Conservation (phyloP, 495 filamentous ascomycete species). For the Penicillium samsonianum region DNA sequence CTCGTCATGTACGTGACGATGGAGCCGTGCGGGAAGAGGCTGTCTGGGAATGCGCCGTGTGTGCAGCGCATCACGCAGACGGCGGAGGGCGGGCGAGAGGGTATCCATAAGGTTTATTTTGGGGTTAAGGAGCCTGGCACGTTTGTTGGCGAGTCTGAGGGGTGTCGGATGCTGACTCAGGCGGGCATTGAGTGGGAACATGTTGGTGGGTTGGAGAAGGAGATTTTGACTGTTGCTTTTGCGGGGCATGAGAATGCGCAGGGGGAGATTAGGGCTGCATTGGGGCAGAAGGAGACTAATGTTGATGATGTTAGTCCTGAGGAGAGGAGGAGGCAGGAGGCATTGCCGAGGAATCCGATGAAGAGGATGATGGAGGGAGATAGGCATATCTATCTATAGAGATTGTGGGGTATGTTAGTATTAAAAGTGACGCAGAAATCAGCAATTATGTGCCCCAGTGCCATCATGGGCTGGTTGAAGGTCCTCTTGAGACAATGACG, state of each 20-base stretch:
- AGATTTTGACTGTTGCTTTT: constrained; percentile 77
- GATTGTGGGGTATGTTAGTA: background rate
- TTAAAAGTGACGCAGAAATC: background rate
- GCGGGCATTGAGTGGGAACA: constrained; percentile 72
- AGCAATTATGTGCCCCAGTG: background rate
- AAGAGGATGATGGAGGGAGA: constrained; percentile 51
- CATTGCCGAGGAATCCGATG: constrained; percentile 46
- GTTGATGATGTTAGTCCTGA: constrained; percentile 40
- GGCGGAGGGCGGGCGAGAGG: constrained; percentile 37
- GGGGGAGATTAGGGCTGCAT: constrained; percentile 36
- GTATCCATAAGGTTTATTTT: constrained; percentile 78
- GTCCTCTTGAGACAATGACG: background rate
- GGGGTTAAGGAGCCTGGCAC: constrained; percentile 86
- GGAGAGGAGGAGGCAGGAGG: constrained; percentile 35
- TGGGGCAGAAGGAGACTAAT: constrained; percentile 35
- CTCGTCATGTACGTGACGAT: constrained; percentile 87
- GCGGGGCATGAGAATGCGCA: constrained; percentile 67
- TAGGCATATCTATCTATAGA: constrained; percentile 21
- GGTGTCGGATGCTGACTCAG: constrained; percentile 66
- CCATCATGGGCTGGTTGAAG: background rate
- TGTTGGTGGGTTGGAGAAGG: constrained; percentile 73
- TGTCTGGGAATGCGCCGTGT: constrained; percentile 81
- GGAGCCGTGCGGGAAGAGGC: constrained; percentile 82
- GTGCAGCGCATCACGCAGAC: constrained; percentile 75
- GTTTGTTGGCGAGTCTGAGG: constrained; percentile 81